Evolutionary conservation across 192 early-diverging fungal genomes (phyloP).

Genomic region (Entomortierella parvispora): DNA sequence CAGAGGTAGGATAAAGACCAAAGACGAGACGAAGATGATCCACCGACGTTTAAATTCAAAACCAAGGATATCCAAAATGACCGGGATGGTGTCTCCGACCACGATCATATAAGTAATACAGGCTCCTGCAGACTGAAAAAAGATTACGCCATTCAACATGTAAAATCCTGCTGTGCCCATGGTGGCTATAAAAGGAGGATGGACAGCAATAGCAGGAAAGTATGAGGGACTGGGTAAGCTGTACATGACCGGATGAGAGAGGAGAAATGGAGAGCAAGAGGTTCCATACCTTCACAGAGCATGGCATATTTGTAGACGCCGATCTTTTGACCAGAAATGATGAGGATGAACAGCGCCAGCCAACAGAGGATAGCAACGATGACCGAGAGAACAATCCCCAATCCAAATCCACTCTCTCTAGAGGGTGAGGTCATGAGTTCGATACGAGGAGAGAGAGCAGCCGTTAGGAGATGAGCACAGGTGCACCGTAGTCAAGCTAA

Average conservation of each 20-base stretch:
- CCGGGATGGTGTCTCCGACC: constrained; percentile 60
- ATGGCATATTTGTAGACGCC: constrained; percentile 64
- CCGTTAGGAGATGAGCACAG: background rate
- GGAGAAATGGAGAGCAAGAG: too few relatives aligned
- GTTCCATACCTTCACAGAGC: constrained; percentile 53
- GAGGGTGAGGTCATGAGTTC: background rate
- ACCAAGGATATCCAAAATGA: constrained; percentile 46
- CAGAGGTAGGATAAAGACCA: constrained; percentile 65
- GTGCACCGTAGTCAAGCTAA: background rate
- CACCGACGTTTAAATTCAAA: constrained; percentile 37
- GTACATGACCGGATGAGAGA: too few relatives aligned
- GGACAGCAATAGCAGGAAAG: too few relatives aligned
- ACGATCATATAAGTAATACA: constrained; percentile 73
- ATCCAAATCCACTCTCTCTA: constrained; percentile 64
- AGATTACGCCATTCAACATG: constrained; percentile 62
- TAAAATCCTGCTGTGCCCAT: constrained; percentile 64
- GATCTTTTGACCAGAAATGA: constrained; percentile 60
- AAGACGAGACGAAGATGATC: constrained; percentile 48
- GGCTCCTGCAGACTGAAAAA: constrained; percentile 67
- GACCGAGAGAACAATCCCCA: constrained; percentile 59
- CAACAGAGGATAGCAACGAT: constrained; percentile 59
- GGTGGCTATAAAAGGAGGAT: constrained; percentile 38
- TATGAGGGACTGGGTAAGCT: too few relatives aligned
- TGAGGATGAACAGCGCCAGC: constrained; percentile 62
- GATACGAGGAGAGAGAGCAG: background rate